Conservation (phyloP, 306 rosid species). For the Lupinus albus region DNA sequence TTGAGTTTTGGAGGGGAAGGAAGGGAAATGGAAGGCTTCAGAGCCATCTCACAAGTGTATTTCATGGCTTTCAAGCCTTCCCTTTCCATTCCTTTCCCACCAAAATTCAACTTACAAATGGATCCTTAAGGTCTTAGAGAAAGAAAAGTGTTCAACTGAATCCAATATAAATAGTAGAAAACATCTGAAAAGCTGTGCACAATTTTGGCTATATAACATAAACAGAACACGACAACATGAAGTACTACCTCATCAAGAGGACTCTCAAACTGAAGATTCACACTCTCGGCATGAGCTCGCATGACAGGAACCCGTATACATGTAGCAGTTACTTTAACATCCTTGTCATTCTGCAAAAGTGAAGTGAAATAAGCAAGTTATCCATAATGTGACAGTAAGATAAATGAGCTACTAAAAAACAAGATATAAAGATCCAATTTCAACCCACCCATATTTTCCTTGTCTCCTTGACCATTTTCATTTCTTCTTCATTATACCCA, state of each 20-base stretch:
- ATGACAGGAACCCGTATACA: constrained; percentile 95
- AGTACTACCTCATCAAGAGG: constrained; percentile 85
- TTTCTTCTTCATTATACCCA: constrained; percentile 98
- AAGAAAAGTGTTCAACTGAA: background rate
- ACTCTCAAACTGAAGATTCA: constrained; percentile 89
- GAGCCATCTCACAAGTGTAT: too few species aligned
- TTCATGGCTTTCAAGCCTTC: too few species aligned
- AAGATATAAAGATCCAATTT: constrained; percentile 13
- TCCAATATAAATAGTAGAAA: background rate
- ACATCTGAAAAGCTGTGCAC: background rate
- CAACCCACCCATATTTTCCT: constrained; percentile 86
- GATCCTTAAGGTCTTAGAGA: background rate
- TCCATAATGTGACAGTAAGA: background rate
- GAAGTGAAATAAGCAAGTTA: background rate
- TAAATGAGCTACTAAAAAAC: background rate
- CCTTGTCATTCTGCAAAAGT: constrained; percentile 65
- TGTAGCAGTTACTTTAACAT: constrained; percentile 90
- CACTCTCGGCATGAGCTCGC: constrained; percentile 98
- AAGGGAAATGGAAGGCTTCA: too few species aligned
- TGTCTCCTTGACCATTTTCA: constrained; percentile 94
- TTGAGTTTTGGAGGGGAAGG: background rate
- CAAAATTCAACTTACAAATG: too few species aligned
- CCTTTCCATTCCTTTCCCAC: too few species aligned
- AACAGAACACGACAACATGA: constrained; percentile 2
- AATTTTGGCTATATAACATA: background rate